Evolutionary conservation across 208 protist genomes (phyloP).

Genomic region (Tritrichomonas musculus): DNA sequence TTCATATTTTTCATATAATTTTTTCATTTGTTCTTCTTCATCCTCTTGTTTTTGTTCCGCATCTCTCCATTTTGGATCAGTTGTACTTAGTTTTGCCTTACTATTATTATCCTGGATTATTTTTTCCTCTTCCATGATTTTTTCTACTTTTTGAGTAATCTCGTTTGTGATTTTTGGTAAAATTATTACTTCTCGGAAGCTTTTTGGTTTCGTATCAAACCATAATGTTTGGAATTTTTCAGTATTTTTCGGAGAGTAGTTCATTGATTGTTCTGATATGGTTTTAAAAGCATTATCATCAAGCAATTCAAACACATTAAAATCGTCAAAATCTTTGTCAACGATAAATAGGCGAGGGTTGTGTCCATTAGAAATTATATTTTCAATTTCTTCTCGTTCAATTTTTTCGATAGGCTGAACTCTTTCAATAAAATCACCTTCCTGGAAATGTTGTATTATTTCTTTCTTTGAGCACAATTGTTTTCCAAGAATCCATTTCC

Average conservation of each 20-base stretch:
- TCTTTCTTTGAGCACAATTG: slow-evolving; percentile 24
- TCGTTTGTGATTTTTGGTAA: neutral
- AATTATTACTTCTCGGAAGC: neutral
- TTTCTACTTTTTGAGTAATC: neutral
- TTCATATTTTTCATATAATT: too few species aligned
- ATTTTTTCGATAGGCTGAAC: neutral
- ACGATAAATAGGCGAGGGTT: neutral
- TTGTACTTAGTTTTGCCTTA: neutral
- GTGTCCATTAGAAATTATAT: neutral
- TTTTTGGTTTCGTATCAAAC: neutral
- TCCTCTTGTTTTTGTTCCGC: neutral
- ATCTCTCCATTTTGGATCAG: slow-evolving; percentile 1
- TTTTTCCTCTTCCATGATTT: neutral
- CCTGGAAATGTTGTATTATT: slow-evolving; percentile 9
- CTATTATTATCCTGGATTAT: neutral
- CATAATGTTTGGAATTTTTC: neutral
- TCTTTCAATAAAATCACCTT: slow-evolving; percentile 11
- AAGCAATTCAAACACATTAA: neutral
- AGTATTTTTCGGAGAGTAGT: neutral
- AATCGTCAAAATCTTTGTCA: neutral
- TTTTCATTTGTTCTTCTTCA: neutral
- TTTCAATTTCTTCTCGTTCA: neutral
- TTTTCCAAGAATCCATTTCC: neutral
- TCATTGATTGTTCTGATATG: neutral
- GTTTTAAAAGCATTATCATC: neutral